Conservation (phyloP, 169 alveolate genomes). For the Plasmodium chabaudi region DNA sequence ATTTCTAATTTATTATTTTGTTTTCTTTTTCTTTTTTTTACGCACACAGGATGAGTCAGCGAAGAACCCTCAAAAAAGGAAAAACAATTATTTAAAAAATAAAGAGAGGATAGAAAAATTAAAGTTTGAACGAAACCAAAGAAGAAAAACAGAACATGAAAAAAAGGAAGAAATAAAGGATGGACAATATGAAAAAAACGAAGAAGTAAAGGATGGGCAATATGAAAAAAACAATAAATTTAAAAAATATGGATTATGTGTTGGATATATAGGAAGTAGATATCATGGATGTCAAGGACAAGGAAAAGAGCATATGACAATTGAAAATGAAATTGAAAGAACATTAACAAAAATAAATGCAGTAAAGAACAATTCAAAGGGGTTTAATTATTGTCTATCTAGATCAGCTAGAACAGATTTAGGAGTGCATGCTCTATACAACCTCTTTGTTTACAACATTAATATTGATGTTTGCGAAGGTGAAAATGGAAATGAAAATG, state of each 20-base stretch:
- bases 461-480: conserved; percentile 29
- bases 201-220: not conserved
- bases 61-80: not conserved
- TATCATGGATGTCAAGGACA: conserved; percentile 90
- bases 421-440: conserved; percentile 91
- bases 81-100: conserved; percentile 16
- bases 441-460: conserved; percentile 81
- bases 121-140: conserved; percentile 20
- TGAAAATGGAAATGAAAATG: not conserved
- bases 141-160: conserved; percentile 1
- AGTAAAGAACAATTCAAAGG: conserved; percentile 79
- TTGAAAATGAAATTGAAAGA: conserved; percentile 83
- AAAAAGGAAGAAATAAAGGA: not conserved
- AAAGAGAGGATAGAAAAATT: conserved; percentile 31
- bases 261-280: conserved; percentile 85
- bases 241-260: conserved; percentile 78
- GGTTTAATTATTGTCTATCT: conserved; percentile 74
- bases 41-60: not conserved
- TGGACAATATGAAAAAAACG: not conserved
- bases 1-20: not conserved
- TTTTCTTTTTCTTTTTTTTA: not conserved
- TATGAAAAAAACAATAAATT: not conserved
- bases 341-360: conserved; percentile 83
- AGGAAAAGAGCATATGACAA: conserved; percentile 79
- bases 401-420: conserved; percentile 91